Evolutionary conservation across 2,329 filamentous ascomycete species (phyloP).

Genomic region (Paecilomyces variotii): DNA sequence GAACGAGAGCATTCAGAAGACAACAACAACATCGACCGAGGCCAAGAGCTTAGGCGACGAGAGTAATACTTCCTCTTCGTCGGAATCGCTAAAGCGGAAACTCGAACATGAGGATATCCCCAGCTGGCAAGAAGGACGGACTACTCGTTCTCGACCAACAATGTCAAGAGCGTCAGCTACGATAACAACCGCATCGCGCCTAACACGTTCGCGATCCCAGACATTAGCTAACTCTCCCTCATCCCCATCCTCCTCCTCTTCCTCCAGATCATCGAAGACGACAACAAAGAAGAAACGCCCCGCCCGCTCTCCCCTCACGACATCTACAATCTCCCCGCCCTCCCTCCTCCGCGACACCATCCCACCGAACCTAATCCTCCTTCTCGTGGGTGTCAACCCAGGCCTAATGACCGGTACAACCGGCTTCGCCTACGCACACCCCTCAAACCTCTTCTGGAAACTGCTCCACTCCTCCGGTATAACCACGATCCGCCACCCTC

Average conservation of each 20-base stretch:
- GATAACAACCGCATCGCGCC: slow-evolving; percentile 1
- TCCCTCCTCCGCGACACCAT: slow-evolving; percentile 41
- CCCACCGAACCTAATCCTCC: slow-evolving; percentile 35
- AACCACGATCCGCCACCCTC: slow-evolving; percentile 35
- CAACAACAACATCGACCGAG: background rate
- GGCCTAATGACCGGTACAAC: slow-evolving; percentile 40
- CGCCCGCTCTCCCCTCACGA: slow-evolving; percentile 6
- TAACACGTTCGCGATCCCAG: slow-evolving; percentile 12
- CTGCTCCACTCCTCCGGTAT: slow-evolving; percentile 42
- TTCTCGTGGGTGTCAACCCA: slow-evolving; percentile 44
- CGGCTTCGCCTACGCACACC: slow-evolving; percentile 46
- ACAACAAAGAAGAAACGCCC: slow-evolving; percentile 7
- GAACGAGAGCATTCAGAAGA: background rate
- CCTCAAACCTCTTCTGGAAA: slow-evolving; percentile 47
- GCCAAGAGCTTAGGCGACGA: background rate
- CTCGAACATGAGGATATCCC: slow-evolving; percentile 2
- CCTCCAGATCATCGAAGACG: slow-evolving; percentile 4
- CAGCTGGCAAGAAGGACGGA: background rate
- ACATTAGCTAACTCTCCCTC: background rate
- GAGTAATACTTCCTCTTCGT: background rate
- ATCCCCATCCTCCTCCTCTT: slow-evolving; percentile 3
- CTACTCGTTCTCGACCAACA: background rate
- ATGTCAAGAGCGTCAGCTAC: background rate
- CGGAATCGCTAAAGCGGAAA: slow-evolving; percentile 8
- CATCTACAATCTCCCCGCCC: slow-evolving; percentile 7